phyloP scores from a whole-genome alignment of 208 protist species.

The Trichomonas gallinae region DNA sequence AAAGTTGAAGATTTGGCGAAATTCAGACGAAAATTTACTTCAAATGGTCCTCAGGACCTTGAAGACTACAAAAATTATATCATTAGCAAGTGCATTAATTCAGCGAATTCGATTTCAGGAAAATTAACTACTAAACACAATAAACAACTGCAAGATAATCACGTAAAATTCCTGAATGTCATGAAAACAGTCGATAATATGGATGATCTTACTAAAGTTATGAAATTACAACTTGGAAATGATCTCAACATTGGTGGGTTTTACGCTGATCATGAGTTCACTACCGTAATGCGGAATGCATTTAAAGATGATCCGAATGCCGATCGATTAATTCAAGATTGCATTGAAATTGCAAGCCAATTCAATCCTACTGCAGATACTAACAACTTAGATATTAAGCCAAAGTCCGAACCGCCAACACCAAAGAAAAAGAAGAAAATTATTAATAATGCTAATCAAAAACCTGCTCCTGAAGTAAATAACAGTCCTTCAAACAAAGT shows the following conservation, averaged over 20 bases:
- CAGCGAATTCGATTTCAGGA: background rate
- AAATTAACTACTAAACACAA: background rate
- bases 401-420: background rate
- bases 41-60: background rate
- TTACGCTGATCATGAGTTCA: background rate
- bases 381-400: background rate
- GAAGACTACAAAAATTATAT: background rate
- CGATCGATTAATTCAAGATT: background rate
- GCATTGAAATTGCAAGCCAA: background rate
- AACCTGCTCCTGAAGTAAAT: background rate
- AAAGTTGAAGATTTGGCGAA: background rate
- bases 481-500: background rate
- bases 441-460: background rate
- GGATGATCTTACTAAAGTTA: background rate
- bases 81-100: background rate
- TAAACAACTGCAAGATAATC: background rate
- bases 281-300: background rate
- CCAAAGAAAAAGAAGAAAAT: background rate
- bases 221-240: background rate
- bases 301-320: background rate
- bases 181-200: background rate
- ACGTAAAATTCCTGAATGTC: background rate
- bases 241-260: background rate
- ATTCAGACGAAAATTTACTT: background rate
- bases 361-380: background rate